These are phyloP conservation scores for Dioscorea cayenensis DNA, from an alignment of 116 monocot genomes.

Conservation along the genomic window DNA sequence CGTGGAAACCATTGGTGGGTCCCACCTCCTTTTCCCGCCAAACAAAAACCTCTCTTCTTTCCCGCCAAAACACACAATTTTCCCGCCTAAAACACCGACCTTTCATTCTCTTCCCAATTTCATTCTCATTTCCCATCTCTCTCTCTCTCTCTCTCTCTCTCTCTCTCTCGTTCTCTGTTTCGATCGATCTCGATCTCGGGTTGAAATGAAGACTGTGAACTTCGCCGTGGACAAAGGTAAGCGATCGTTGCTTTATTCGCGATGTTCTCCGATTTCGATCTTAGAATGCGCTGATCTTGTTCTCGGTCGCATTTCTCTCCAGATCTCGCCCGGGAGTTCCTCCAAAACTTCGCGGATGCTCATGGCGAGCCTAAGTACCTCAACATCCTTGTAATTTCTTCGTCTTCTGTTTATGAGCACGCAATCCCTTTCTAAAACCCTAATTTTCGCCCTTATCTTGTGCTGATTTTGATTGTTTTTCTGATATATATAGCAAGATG, in stretches of 20 bases:
- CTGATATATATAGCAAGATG: slow-evolving; percentile 63
- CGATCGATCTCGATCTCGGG: background rate
- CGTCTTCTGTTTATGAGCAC: background rate
- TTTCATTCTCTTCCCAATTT: background rate
- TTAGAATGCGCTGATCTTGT: background rate
- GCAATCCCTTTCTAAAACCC: background rate
- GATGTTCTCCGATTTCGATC: background rate
- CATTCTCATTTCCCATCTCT: slow-evolving; percentile 1
- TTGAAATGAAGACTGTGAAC: slow-evolving; percentile 57
- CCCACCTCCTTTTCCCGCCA: too few species aligned
- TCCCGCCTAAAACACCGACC: slow-evolving; percentile 22
- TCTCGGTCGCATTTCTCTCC: slow-evolving; percentile 3
- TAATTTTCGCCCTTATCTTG: background rate
- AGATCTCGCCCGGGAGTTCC: slow-evolving; percentile 87
- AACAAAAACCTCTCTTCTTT: background rate
- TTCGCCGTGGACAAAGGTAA: slow-evolving; percentile 80
- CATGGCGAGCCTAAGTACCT: slow-evolving; percentile 86
- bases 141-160: slow-evolving; percentile 3
- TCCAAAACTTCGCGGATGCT: slow-evolving; percentile 69
- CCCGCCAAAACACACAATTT: slow-evolving; percentile 7
- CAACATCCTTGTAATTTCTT: slow-evolving; percentile 59
- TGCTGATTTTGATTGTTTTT: background rate
- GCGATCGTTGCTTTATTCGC: background rate
- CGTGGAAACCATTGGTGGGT: too few species aligned
- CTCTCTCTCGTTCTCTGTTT: slow-evolving; percentile 2